Base-by-base conservation (phyloP, 345 rosid genomes). In the Conringia planisiliqua region DNA sequence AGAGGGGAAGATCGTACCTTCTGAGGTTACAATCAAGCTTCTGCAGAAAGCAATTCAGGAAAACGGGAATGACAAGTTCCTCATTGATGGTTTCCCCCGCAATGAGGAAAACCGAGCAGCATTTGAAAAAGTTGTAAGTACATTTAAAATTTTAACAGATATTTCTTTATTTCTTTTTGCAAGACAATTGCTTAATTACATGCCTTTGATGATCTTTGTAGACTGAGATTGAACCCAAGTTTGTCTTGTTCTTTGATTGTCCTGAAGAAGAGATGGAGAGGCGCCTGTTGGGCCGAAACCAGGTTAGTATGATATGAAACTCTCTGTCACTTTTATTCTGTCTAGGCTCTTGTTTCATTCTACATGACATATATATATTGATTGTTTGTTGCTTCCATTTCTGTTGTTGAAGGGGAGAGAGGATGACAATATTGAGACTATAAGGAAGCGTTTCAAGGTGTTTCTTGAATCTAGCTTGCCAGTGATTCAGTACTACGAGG, bases 31-130 rank as follows among this genome's bases (percentile, higher is more conserved):
- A 40, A 79, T 93, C 69, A 86, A 87, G 87, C 98, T 91, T 80
- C 83, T 93, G 43, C 87, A 88, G 72, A 85, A 85, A 66, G 96
- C 90, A 27, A 90, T 89, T 66, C 81, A 76, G 72, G 85, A 81
- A 52, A 82, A 71, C 26, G 83, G 83, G 14, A 90, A 89, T 52
- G 84, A 88, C 71, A 93, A 84, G 55, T 89, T 89, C 66, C 84
- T 93, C 58, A 88, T 90, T 65, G 97, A 90, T 82, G 98, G 93
- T 9, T 93, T 93, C 79, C 98, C 97, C 78, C 86, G 97, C 10
- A 85, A 93, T 72, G 98, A 93, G 84, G 93, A 89, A 75, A 93
- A 90, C 80, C 89, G 90, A 46, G 86, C 87, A 7, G 92, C 96
- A 33, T 93, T 90, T 82, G 97, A 89, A 66, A 83, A 62, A 66